Percentiles rank a stretch among this genome's conserved stretches.
These are phyloP conservation scores for Canavalia ensiformis DNA, from an alignment of 306 rosid species.

Conservation along the genomic window DNA sequence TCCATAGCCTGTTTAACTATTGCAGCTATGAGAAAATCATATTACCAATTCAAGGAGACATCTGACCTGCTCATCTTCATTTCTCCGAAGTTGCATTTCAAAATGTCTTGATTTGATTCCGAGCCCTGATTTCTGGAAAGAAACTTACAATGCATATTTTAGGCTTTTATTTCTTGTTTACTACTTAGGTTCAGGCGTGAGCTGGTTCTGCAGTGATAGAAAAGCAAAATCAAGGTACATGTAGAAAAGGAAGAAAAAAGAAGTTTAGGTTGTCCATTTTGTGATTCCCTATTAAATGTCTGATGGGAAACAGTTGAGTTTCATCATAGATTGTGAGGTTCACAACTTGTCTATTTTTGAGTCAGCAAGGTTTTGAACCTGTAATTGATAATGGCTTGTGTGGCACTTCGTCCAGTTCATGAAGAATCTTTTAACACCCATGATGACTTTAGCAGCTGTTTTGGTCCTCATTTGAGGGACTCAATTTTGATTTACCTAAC, in stretches of 20 bases:
- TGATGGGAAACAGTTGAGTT: conserved; percentile 31
- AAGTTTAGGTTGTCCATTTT: conserved; percentile 35
- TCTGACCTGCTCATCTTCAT: conserved; percentile 40
- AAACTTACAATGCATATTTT: conserved; percentile 29
- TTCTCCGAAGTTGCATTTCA: conserved; percentile 27
- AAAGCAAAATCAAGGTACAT: neutral
- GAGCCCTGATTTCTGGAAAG: conserved; percentile 44
- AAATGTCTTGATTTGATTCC: conserved; percentile 41
- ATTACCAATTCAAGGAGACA: conserved; percentile 44
- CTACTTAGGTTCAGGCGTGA: conserved; percentile 36
- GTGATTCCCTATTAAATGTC: conserved; percentile 21
- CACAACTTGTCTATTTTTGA: conserved; percentile 50
- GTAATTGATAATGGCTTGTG: conserved; percentile 64
- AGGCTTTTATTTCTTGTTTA: conserved; percentile 40
- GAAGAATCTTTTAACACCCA: conserved; percentile 50
- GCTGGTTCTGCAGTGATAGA: conserved; percentile 33
- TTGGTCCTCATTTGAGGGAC: conserved; percentile 48
- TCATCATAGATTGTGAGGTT: conserved; percentile 44
- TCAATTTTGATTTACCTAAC: conserved; percentile 68
- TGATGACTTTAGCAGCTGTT: conserved; percentile 30
- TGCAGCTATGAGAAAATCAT: conserved; percentile 24
- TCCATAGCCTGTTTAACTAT: conserved; percentile 13
- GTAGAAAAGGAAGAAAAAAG: neutral
- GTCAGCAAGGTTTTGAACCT: conserved; percentile 57
- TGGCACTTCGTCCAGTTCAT: conserved; percentile 58